These are phyloP conservation scores for Tricholoma bakamatsutake DNA, from an alignment of 768 basidiomycete genomes.

Conservation along the genomic window DNA sequence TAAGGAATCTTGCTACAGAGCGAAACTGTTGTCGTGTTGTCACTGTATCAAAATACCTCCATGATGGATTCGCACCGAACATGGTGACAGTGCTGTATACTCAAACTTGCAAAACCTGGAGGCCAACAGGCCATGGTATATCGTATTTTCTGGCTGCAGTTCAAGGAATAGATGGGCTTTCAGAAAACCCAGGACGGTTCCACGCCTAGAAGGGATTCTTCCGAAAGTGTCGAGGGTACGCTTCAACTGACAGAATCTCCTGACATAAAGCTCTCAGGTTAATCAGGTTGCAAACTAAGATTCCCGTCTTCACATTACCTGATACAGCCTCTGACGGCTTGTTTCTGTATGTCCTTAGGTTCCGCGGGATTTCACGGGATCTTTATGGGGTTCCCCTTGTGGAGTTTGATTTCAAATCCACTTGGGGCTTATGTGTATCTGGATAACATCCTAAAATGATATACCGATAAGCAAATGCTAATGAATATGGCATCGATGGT, in stretches of 20 bases:
- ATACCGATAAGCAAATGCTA: no score
- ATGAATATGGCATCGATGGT: no score
- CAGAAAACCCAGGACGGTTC: no score
- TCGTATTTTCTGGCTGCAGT: neutral
- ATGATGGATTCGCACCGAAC: neutral
- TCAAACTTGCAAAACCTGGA: no score
- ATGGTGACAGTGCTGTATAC: no score
- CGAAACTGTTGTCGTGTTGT: neutral
- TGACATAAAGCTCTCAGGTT: no score
- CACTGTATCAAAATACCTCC: neutral
- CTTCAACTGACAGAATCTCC: no score
- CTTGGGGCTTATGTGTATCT: neutral
- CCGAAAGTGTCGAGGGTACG: no score
- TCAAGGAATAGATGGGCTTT: no score
- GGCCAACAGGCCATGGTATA: neutral
- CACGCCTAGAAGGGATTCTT: no score
- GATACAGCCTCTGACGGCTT: neutral
- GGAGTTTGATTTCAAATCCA: neutral
- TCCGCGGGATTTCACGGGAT: neutral
- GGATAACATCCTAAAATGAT: no score
- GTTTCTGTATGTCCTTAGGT: neutral
- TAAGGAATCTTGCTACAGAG: neutral
- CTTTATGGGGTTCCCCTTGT: neutral
- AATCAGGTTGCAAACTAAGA: neutral
- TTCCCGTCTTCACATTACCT: neutral